Base-by-base conservation (phyloP, 1,139 yeast genomes). In the Suhomyces bokatorum region DNA sequence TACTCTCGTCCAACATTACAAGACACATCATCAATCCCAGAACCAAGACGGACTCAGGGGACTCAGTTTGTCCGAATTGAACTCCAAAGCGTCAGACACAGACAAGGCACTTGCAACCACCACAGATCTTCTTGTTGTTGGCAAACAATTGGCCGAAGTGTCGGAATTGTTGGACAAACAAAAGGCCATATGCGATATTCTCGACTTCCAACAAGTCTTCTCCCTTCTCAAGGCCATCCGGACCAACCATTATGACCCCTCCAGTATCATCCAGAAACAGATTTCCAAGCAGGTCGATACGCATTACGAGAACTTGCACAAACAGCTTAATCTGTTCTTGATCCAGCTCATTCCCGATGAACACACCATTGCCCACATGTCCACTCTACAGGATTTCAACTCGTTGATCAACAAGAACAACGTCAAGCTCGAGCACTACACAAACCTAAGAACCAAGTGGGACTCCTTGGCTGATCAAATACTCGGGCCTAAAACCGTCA, bases 271-370 rank as follows among this genome's bases (percentile, higher is more conserved):
- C 31, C 39, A 49, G 30, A 45, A 44, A 30, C 44, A 47, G 24
- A 44, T 49, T 8, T 20, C 45, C n/a, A 41, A 41, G 16, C 28
- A 36, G 11, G 13, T 43, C 16, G 51, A 42, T 10, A 32, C 14
- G 5, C 33, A 46, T 28, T 29, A 48, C 35, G 46, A 46, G n/a
- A 13, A 40, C 17, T 48, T 55, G 44, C 31, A 58, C 3, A 40
- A 44, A 1, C 53, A 55, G 20, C 54, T 63, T 45, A 56, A 63
- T 37, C 57, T 58, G n/a, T 56, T 58, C 34, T 45, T 60, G 17
- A 34, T 44, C 29, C 28, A 40, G 15, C 54, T 59, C 35, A 41
- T 68, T 17, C 74, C 74, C 2, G 46, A 49, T 34, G 56, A 58
- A 29, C 50, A 45, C 20, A 51, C 58, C 6, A 61, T 67, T 39